These are phyloP conservation scores for Dendrobium nobile DNA, from an alignment of 106 monocot genomes.

Conservation along the genomic window DNA sequence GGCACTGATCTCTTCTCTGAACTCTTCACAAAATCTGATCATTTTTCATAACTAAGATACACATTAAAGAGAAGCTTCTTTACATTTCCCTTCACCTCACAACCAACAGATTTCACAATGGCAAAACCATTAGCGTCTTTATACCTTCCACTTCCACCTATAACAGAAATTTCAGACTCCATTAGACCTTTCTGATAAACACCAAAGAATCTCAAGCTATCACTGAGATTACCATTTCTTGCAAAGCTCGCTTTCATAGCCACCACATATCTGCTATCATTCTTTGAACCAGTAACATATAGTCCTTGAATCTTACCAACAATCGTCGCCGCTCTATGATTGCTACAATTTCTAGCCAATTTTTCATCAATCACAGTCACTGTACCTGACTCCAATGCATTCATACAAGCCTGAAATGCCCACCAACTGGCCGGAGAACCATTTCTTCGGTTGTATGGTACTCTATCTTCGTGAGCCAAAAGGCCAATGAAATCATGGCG, in stretches of 20 bases:
- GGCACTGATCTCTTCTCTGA: not conserved
- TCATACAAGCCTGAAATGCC: conserved; percentile 8
- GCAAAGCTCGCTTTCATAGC: conserved; percentile 33
- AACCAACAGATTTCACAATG: conserved; percentile 12
- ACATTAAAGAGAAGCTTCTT: conserved; percentile 33
- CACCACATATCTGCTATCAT: conserved; percentile 25
- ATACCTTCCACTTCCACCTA: conserved; percentile 53
- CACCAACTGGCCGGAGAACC: conserved; percentile 12
- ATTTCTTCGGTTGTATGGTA: too few species aligned
- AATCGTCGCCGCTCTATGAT: not conserved
- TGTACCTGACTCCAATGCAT: conserved; percentile 21
- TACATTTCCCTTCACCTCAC: conserved; percentile 2
- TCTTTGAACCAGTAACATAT: conserved; percentile 21
- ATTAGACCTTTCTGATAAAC: conserved; percentile 13
- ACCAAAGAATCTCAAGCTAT: conserved; percentile 52
- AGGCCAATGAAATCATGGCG: too few species aligned
- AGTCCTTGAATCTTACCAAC: conserved; percentile 36
- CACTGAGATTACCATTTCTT: not conserved
- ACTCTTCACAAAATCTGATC: not conserved
- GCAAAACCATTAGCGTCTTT: conserved; percentile 33
- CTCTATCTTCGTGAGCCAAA: too few species aligned
- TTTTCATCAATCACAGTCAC: conserved; percentile 30
- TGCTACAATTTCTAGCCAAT: not conserved
- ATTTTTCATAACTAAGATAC: conserved; percentile 27
- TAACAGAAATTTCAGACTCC: conserved; percentile 48